Evolutionary conservation across 495 filamentous ascomycete species (phyloP).

Genomic region (Sabuloglossum arenarium): DNA sequence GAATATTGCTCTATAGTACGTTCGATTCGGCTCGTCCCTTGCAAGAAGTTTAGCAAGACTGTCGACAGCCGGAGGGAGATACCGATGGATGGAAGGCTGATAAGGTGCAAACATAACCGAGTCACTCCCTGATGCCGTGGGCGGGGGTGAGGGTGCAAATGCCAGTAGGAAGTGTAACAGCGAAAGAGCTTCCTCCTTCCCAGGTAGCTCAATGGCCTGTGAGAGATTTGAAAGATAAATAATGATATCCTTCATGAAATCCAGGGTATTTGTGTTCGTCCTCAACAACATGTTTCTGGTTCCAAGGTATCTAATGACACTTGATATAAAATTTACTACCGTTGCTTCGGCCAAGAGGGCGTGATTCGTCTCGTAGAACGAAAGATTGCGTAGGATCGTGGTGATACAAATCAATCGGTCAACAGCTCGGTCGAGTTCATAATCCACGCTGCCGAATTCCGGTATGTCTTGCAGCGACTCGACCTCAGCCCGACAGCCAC

Average conservation of each 20-base stretch:
- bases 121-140: slow-evolving; percentile 25
- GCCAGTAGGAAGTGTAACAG: slow-evolving; percentile 77
- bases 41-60: slow-evolving; percentile 80
- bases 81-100: slow-evolving; percentile 61
- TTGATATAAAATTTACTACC: slow-evolving; percentile 61
- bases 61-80: slow-evolving; percentile 76
- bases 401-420: slow-evolving; percentile 80
- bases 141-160: slow-evolving; percentile 58
- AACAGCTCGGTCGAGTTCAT: slow-evolving; percentile 67
- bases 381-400: slow-evolving; percentile 82
- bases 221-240: slow-evolving; percentile 75
- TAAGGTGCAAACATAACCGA: slow-evolving; percentile 59
- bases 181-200: slow-evolving; percentile 70
- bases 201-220: slow-evolving; percentile 58
- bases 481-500: slow-evolving; percentile 51
- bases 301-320: slow-evolving; percentile 66
- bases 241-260: slow-evolving; percentile 93
- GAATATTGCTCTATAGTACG: slow-evolving; percentile 63
- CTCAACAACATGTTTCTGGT: slow-evolving; percentile 76
- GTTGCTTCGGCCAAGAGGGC: slow-evolving; percentile 43
- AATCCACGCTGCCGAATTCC: slow-evolving; percentile 54
- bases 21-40: slow-evolving; percentile 80
- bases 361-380: slow-evolving; percentile 63
- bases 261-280: slow-evolving; percentile 58
- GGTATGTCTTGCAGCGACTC: slow-evolving; percentile 45